Evolutionary conservation across 352 stramenopile genomes (phyloP).

Genomic region (Pythium utonaiense): DNA sequence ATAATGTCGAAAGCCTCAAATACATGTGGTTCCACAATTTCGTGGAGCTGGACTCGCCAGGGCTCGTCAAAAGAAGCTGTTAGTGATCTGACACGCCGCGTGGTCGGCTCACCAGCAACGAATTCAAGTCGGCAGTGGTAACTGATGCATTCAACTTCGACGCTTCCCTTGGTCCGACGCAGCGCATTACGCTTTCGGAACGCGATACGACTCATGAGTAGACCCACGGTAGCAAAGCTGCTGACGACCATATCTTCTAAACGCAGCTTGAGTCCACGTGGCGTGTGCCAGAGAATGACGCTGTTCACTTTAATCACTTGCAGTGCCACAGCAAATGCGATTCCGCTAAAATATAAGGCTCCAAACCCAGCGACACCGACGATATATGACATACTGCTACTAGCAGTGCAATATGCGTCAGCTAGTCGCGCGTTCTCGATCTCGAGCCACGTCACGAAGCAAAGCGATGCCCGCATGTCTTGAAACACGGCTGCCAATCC

Average conservation of each 20-base stretch:
- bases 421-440: neutral
- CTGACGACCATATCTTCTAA: conserved; percentile 7
- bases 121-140: neutral
- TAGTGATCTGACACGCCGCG: too few relatives aligned
- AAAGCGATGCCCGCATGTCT: neutral
- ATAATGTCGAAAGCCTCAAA: neutral
- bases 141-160: neutral
- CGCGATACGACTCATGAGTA: neutral
- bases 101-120: neutral
- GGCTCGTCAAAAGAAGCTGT: neutral
- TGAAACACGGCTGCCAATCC: neutral
- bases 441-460: neutral
- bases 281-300: neutral
- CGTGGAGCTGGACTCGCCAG: neutral
- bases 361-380: neutral
- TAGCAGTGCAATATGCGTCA: neutral
- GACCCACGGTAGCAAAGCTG: neutral
- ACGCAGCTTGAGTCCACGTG: neutral
- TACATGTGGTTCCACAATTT: neutral
- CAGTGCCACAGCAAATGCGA: neutral
- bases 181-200: conserved; percentile 11
- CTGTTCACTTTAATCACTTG: neutral
- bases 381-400: neutral
- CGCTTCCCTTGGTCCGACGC: neutral
- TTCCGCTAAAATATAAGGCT: neutral